Conservation (phyloP, 257 asterid genomes). For the Misopates orontium region DNA sequence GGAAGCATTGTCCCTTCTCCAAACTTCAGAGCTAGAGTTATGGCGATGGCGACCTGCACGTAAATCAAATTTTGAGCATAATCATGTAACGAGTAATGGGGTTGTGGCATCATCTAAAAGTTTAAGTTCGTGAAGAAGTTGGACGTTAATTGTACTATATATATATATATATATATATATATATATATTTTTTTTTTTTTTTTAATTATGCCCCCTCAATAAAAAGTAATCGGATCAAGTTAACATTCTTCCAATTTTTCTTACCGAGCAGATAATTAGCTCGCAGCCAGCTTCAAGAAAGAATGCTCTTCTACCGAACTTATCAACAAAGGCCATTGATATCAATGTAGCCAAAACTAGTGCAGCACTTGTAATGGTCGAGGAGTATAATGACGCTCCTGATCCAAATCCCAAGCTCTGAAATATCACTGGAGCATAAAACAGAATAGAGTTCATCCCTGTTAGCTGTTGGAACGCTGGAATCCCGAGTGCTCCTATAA, state of each 20-base stretch:
- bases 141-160: too few species aligned
- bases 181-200: too few species aligned
- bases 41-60: slow-evolving; percentile 43
- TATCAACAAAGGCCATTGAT: slow-evolving; percentile 75
- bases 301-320: slow-evolving; percentile 71
- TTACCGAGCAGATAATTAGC: slow-evolving; percentile 63
- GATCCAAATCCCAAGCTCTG: slow-evolving; percentile 74
- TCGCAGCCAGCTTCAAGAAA: slow-evolving; percentile 81
- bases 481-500: slow-evolving; percentile 58
- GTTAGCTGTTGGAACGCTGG: slow-evolving; percentile 86
- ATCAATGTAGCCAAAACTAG: slow-evolving; percentile 62
- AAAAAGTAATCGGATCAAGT: not conserved
- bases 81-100: too few species aligned
- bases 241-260: not conserved
- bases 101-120: too few species aligned
- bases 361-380: slow-evolving; percentile 59
- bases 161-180: too few species aligned
- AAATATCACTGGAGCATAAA: slow-evolving; percentile 77
- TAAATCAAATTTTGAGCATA: too few species aligned
- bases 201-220: too few species aligned
- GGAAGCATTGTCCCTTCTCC: slow-evolving; percentile 47
- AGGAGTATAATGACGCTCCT: slow-evolving; percentile 54
- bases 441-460: slow-evolving; percentile 72
- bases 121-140: too few species aligned
- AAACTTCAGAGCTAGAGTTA: slow-evolving; percentile 45